phyloP scores from a whole-genome alignment of 345 rosid genomes.

The Leavenworthia alabamica region DNA sequence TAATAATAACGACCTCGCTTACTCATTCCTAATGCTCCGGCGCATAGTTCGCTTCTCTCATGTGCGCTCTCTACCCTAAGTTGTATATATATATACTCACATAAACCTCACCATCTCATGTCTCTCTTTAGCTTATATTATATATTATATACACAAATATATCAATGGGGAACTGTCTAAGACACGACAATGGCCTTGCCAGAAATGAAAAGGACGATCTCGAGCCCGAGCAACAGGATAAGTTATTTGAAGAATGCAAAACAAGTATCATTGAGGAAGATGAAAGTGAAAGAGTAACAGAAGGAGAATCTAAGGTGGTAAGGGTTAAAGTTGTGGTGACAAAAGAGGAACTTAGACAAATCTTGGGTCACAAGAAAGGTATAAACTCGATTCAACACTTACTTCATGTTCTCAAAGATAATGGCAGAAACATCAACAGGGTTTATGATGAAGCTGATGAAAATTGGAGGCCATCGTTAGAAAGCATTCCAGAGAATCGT shows the following conservation, averaged over 20 bases:
- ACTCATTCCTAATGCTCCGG: conserved; percentile 33
- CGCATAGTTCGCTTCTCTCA: conserved; percentile 44
- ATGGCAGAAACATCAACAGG: conserved; percentile 24
- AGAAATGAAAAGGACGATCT: conserved; percentile 36
- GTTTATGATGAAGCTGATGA: not conserved
- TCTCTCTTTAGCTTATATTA: not conserved
- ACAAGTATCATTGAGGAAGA: not conserved
- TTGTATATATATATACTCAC: not conserved
- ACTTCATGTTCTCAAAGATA: conserved; percentile 37
- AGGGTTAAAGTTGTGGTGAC: conserved; percentile 60
- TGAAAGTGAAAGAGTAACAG: conserved; percentile 2
- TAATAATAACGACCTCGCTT: conserved; percentile 21
- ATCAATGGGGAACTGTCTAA: conserved; percentile 28
- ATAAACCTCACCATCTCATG: conserved; percentile 1
- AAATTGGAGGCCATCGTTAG: conserved; percentile 53
- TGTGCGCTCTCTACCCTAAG: conserved; percentile 35
- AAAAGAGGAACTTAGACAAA: conserved; percentile 50
- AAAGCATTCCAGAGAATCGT: conserved; percentile 56
- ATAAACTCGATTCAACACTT: conserved; percentile 40
- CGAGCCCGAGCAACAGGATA: conserved; percentile 15
- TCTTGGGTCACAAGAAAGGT: conserved; percentile 34
- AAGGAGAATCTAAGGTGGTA: conserved; percentile 26
- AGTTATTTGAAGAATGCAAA: conserved; percentile 13
- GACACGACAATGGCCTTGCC: conserved; percentile 17
- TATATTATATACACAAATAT: not conserved